phyloP scores from a whole-genome alignment of 2,329 filamentous ascomycete genomes.

The Cercospora janseana region DNA sequence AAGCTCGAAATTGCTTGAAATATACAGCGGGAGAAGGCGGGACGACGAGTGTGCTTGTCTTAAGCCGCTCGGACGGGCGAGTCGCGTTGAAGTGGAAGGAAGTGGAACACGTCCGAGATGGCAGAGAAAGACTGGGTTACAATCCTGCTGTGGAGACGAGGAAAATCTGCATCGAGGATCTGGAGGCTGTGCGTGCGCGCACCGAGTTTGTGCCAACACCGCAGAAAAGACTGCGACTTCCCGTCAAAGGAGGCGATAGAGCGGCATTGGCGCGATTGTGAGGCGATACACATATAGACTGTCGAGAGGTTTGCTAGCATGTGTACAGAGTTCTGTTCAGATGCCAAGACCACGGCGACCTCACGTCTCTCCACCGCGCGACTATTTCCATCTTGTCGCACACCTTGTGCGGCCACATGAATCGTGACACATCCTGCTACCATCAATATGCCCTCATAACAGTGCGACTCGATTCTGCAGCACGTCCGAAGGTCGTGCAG shows the following conservation, averaged over 20 bases:
- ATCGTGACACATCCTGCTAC: too few relatives aligned
- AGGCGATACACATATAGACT: slow-evolving; percentile 4
- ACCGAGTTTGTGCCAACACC: slow-evolving; percentile 19
- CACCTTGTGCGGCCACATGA: too few relatives aligned
- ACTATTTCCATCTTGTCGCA: too few relatives aligned
- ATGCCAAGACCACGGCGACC: too few relatives aligned
- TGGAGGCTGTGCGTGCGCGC: slow-evolving; percentile 28
- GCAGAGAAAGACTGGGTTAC: slow-evolving; percentile 31
- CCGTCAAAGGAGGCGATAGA: slow-evolving; percentile 29
- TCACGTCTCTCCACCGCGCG: too few relatives aligned
- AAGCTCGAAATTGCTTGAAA: slow-evolving; percentile 25
- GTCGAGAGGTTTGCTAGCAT: background rate
- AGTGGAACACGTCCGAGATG: slow-evolving; percentile 29
- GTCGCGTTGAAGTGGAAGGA: slow-evolving; percentile 25
- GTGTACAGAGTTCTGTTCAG: slow-evolving; percentile 1
- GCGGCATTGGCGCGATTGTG: slow-evolving; percentile 33
- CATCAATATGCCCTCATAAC: background rate
- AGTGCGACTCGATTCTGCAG: background rate
- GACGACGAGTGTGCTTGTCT: slow-evolving; percentile 19
- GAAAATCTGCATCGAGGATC: slow-evolving; percentile 27
- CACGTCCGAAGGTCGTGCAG: too few relatives aligned
- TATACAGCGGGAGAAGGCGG: slow-evolving; percentile 17
- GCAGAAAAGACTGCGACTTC: slow-evolving; percentile 19
- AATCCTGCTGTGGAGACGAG: slow-evolving; percentile 27
- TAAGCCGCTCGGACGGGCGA: slow-evolving; percentile 28